Evolutionary conservation across 345 rosid species (phyloP).

Genomic region (Brassica rapa): DNA sequence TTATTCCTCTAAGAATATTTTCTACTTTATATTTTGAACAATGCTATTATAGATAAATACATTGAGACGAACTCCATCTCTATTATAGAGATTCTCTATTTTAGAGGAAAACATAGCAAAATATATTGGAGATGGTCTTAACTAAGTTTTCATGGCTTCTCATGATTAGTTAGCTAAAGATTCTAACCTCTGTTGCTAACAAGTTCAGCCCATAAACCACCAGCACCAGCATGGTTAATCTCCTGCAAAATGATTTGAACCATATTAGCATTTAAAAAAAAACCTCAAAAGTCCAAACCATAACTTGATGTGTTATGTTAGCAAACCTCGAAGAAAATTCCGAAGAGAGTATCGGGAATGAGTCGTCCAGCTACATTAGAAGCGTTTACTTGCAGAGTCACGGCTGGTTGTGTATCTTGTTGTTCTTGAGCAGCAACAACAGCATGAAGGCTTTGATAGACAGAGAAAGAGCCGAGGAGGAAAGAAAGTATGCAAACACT

Average conservation of each 20-base stretch:
- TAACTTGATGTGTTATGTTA: neutral
- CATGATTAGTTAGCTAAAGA: neutral
- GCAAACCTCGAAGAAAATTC: constrained; percentile 91
- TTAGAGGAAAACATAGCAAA: too few species aligned
- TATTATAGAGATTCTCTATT: too few species aligned
- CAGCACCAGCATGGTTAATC: constrained; percentile 98
- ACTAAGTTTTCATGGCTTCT: neutral
- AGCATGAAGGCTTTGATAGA: constrained; percentile 51
- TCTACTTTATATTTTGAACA: too few species aligned
- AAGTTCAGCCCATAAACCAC: constrained; percentile 98
- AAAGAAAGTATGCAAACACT: constrained; percentile 43
- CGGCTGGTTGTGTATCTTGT: constrained; percentile 48
- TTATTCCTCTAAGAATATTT: too few species aligned
- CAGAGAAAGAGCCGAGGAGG: constrained; percentile 47
- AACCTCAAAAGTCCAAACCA: neutral
- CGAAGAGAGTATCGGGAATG: constrained; percentile 85
- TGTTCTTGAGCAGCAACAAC: constrained; percentile 44
- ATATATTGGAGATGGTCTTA: too few species aligned
- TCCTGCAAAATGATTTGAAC: constrained; percentile 55
- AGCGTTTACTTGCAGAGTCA: constrained; percentile 56
- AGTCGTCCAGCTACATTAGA: constrained; percentile 49
- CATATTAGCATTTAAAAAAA: neutral
- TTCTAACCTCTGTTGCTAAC: constrained; percentile 85
- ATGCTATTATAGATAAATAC: too few species aligned
- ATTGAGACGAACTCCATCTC: too few species aligned